phyloP scores from a whole-genome alignment of 2,329 filamentous ascomycete species.

The Colletotrichum sp. region DNA sequence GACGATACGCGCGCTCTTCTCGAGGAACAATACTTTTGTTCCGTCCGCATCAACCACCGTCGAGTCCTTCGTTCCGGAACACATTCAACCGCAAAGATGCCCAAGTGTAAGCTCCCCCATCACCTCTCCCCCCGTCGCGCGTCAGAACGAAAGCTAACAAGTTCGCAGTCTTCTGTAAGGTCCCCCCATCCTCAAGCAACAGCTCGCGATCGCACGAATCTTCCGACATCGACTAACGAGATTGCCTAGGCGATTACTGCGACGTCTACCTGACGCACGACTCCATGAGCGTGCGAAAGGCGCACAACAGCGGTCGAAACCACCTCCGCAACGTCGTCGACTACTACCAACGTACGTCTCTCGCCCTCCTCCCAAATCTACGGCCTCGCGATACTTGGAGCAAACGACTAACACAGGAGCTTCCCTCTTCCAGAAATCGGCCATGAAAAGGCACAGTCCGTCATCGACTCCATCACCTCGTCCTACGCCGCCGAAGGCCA shows the following conservation, averaged over 20 bases:
- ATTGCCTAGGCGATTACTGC: constrained; percentile 83
- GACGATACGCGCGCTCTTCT: not conserved
- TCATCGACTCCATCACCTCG: constrained; percentile 96
- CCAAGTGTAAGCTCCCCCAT: constrained; percentile 74
- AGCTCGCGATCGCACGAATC: not conserved
- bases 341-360: constrained; percentile 86
- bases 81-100: constrained; percentile 65
- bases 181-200: not conserved
- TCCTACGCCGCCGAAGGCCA: constrained; percentile 96
- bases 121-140: not conserved
- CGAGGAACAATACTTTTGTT: constrained; percentile 1
- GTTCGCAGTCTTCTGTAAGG: constrained; percentile 65
- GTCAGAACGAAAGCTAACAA: constrained; percentile 24
- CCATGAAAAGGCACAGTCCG: constrained; percentile 96
- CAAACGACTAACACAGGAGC: not conserved
- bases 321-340: constrained; percentile 97
- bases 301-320: constrained; percentile 95
- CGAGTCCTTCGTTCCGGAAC: not conserved
- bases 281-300: constrained; percentile 99
- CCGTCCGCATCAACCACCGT: not conserved
- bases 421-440: constrained; percentile 76
- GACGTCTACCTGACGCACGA: constrained; percentile 99
- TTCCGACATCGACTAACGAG: constrained; percentile 30
- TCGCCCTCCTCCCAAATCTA: not conserved
- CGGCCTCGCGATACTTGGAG: not conserved